Base-by-base conservation (phyloP, 148 eudicot species). In the Euryodendron excelsum region DNA sequence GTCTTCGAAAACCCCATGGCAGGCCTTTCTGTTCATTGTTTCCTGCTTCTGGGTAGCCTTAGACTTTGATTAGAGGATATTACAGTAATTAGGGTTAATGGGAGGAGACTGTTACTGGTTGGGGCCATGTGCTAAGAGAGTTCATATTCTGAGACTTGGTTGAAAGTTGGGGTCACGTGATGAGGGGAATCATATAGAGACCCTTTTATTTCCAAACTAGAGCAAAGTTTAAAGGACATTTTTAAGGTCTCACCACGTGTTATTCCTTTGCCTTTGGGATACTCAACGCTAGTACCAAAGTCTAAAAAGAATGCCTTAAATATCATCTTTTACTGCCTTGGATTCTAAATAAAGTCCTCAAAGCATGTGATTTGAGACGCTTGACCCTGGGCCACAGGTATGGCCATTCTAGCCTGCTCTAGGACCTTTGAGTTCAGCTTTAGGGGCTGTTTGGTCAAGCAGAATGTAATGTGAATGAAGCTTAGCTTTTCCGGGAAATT, bases 161-260 rank as follows among this genome's bases (percentile, higher is more conserved):
- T 82, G 69, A 75, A 73, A 74, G 78, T 82, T 82, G 84, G 64
- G 56, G 52, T 78, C 84, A 82, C 78, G 84, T 82, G 84, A 78
- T 15, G 64, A 74, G 68, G 50, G 28, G 56, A 48, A 53, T 69
- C 75, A 78, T 76, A 81, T 50, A 66, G 73, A 55, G 77, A 56
- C 48, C 56, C 78, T 64, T 77, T 77, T 56, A 67, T 67, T 73
- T 48, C 39, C 34, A 72, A 30, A 44, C 59, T 41, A 69, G 64
- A 68, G 74, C 66, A 44, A 68, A 28, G 39, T 45, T 75, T 80
- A 23, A 80, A 72, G 74, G 74, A 75, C 64, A 9, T 78, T 60
- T 56, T 73, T 63, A 59, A 80, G 64, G 72, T 80, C 69, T 79
- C 72, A 63, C 61, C 81, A 84, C 82, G 21, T n/a, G 50, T 69